Base-by-base conservation (phyloP, 176 grass and related monocot genomes). In the Aegilops speltoides region DNA sequence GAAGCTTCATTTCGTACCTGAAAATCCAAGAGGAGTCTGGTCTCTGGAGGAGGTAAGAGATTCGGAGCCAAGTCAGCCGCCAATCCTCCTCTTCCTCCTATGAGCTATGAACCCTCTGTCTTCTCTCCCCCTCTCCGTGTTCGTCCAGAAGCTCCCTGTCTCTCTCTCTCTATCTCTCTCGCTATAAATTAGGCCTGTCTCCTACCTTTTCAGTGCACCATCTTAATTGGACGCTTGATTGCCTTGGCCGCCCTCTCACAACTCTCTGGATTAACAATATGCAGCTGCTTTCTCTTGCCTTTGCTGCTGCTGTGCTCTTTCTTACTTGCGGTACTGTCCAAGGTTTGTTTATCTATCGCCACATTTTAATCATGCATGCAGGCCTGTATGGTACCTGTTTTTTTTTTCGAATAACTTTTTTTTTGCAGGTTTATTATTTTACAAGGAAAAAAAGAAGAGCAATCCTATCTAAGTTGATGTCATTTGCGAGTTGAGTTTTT, bases 251-350 rank as follows among this genome's bases (percentile, higher is more conserved):
- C 28, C 50, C 45, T 69, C n/a, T 28, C 15, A 17, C 28, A 10
- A 13, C 26, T 68, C 40, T 48, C 2, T 7, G 7, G 48, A 17
- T 25, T 54, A 52, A 56, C 5, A 75, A 26, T 20, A 29, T 14
- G 59, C 40, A 17, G 66, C 10, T 71, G 80, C 52, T 73, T 83
- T 84, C 56, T 24, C 75, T 67, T 67, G 16, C 26, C 81, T 83
- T 60, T 52, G 48, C 48, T 28, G 64, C 26, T n/a, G 66, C 43
- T 26, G 14, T 69, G 80, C 70, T 45, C 17, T 59, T 41, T 37
- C 41, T 76, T 87, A 23, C 79, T 82, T 87, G 5, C 48, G 41
- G 24, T 64, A 59, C 14, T 79, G 64, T 76, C 13, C 25, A 24
- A 74, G 40, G 71, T 46, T 46, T 52, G 15, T 52, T 52, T 52